Conservation (phyloP, 116 monocot genomes). For the Thalassia testudinum region DNA sequence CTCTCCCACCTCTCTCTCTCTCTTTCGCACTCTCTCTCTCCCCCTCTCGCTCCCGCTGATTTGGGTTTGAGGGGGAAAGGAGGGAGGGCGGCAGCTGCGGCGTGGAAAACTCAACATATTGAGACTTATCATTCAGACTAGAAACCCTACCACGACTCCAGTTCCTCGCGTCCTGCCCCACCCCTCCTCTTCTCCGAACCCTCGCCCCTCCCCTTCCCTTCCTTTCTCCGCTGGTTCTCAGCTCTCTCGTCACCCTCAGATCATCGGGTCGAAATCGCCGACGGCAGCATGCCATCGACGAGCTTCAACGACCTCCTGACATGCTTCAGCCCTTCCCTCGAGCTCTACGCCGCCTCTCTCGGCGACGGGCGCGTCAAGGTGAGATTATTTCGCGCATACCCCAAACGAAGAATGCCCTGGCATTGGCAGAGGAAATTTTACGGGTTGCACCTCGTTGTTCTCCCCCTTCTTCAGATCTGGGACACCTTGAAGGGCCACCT, state of each 20-base stretch:
- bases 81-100: too few species aligned
- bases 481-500: slow-evolving; percentile 51
- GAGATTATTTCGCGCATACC: background rate
- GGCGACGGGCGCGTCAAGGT: slow-evolving; percentile 85
- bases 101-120: too few species aligned
- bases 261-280: background rate
- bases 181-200: background rate
- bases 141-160: too few species aligned
- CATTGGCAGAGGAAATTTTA: too few species aligned
- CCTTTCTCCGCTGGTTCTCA: background rate
- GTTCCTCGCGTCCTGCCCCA: background rate
- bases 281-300: slow-evolving; percentile 12
- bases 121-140: too few species aligned
- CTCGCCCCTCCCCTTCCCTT: background rate
- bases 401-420: too few species aligned
- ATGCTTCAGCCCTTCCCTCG: slow-evolving; percentile 58
- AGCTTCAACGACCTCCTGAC: slow-evolving; percentile 63
- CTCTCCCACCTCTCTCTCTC: too few species aligned
- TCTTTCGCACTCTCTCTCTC: too few species aligned
- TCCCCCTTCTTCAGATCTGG: slow-evolving; percentile 44
- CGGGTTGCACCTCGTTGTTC: background rate
- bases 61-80: too few species aligned
- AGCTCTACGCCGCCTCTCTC: slow-evolving; percentile 54
- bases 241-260: background rate
- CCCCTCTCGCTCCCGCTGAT: too few species aligned